Base-by-base conservation (phyloP, 2,329 filamentous ascomycete species). In the Chrysoporthe deuterocubensis region DNA sequence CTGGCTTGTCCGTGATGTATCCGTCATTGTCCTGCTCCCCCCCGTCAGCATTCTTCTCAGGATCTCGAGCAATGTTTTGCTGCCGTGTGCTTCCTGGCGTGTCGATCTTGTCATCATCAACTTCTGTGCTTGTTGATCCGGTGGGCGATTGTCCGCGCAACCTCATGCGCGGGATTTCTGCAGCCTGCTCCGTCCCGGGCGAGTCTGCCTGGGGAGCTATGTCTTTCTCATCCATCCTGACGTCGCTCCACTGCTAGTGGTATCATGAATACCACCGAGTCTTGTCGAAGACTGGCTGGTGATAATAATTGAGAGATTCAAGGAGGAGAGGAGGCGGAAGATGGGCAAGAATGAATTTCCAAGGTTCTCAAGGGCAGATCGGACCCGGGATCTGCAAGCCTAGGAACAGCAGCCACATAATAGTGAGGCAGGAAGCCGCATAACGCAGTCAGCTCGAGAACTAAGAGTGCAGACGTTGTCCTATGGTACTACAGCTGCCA, bases 91-190 rank as follows among this genome's bases (percentile, higher is more conserved):
- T 61, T 16, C n/a, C 26, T 43, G 52, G 34, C 11, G 2, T 16
- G 21, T 18, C 34, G 56, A 34, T 26, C 14, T 69, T 67, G 61
- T 67, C 62, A 32, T 64, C 46, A 34, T 62, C 68, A 21, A 67
- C 54, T 26, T 69, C 65, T 14, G 62, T 52, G 57, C 65, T 67
- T 4, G 63, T 48, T 50, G 67, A 67, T 18, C 48, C 67, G 7
- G 65, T 67, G 32, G 43, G 67, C 2, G 67, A 67, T 5, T 32
- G 61, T 52, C 5, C 34, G n/a, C 48, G 61, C 8, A 44, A 16
- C 13, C 54, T 18, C 40, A 32, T 21, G 32, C 37, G 43, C 13
- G 50, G 18, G 2, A 26, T 4, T 43, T 44, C 48, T 21, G 4
- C 18, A 42, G 14, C 37, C 34, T 43, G 4, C 4, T 58, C 64